phyloP scores from a whole-genome alignment of 2,329 filamentous ascomycete species.

The Dactylellina haptotyla region DNA sequence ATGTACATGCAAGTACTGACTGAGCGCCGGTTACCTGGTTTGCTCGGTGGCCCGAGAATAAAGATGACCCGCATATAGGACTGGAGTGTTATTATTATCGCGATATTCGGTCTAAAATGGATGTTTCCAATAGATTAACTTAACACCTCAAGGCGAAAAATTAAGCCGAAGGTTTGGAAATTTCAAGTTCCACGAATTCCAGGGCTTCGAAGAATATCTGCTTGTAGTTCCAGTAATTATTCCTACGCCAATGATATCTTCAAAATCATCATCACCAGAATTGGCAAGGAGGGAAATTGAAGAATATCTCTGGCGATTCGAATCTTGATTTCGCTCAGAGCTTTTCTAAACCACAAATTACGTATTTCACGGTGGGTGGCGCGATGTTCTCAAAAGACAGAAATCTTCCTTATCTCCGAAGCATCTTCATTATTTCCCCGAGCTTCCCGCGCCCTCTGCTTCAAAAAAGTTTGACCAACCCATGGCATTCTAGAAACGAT shows the following conservation, averaged over 20 bases:
- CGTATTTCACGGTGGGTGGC: too few relatives aligned
- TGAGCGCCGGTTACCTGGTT: slow-evolving; percentile 10
- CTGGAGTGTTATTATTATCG: background rate
- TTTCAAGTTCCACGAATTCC: too few relatives aligned
- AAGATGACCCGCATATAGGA: background rate
- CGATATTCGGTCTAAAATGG: background rate
- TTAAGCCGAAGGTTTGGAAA: background rate
- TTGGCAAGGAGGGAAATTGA: too few relatives aligned
- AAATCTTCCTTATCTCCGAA: slow-evolving; percentile 1
- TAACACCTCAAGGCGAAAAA: background rate
- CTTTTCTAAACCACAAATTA: too few relatives aligned
- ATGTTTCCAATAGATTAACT: background rate
- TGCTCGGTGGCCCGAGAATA: background rate
- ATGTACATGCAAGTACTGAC: background rate
- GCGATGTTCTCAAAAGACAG: background rate
- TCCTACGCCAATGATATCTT: too few relatives aligned
- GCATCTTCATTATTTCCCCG: background rate
- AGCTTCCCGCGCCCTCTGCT: background rate
- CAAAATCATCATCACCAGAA: too few relatives aligned
- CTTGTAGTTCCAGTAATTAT: too few relatives aligned
- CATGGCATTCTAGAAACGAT: too few relatives aligned
- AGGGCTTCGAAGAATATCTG: too few relatives aligned
- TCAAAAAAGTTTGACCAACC: too few relatives aligned
- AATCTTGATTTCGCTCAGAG: too few relatives aligned
- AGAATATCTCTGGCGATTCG: too few relatives aligned